Conservation (phyloP, 2,329 filamentous ascomycete genomes). For the Neopestalotiopsis sp. region DNA sequence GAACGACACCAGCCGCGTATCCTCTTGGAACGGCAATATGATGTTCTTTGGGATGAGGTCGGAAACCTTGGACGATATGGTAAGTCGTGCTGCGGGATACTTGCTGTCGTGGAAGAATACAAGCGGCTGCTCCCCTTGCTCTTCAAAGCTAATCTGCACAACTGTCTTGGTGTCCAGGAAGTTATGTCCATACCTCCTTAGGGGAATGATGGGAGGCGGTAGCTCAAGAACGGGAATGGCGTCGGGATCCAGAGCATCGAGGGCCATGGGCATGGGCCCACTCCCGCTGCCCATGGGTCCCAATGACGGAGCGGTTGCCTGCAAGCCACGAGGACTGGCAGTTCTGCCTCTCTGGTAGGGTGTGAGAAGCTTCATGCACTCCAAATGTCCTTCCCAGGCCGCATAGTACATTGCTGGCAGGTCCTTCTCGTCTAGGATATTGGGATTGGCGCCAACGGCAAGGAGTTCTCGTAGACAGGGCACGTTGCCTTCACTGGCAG, state of each 20-base stretch:
- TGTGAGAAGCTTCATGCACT: conserved; percentile 89
- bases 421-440: conserved; percentile 88
- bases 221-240: conserved; percentile 91
- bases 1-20: conserved; percentile 91
- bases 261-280: conserved; percentile 65
- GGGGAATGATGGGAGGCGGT: conserved; percentile 93
- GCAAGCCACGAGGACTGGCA: conserved; percentile 50
- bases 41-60: conserved; percentile 97
- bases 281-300: conserved; percentile 48
- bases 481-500: conserved; percentile 94
- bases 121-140: conserved; percentile 75
- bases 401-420: conserved; percentile 98
- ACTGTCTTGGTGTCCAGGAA: conserved; percentile 98
- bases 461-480: conserved; percentile 84
- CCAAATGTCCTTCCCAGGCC: conserved; percentile 94
- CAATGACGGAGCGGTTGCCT: conserved; percentile 43
- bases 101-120: conserved; percentile 98
- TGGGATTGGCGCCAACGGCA: conserved; percentile 77
- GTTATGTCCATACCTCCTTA: conserved; percentile 95
- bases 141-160: conserved; percentile 89
- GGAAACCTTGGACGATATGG: conserved; percentile 94
- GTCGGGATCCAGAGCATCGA: conserved; percentile 73
- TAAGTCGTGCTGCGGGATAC: conserved; percentile 91
- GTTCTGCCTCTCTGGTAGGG: conserved; percentile 56
- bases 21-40: conserved; percentile 93